Percentiles rank a stretch among this genome's conserved stretches.
phyloP scores from a whole-genome alignment of 2,329 filamentous ascomycete species.

The Ophiocordyceps sinensis region DNA sequence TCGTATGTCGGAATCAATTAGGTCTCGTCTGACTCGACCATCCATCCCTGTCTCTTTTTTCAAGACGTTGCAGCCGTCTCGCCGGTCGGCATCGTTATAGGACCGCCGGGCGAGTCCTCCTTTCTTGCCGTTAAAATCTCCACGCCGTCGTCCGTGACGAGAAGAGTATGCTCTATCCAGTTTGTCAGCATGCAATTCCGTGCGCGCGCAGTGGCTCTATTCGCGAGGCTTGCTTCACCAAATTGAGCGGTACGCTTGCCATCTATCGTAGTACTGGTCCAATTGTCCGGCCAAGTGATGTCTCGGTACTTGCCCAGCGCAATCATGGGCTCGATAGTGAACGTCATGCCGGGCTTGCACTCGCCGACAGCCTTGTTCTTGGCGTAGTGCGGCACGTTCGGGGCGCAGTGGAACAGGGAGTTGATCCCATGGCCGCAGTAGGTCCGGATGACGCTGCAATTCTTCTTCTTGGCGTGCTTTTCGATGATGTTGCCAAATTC shows the following conservation, averaged over 20 bases:
- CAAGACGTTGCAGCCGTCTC: background rate
- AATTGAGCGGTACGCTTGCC: slow-evolving; percentile 88
- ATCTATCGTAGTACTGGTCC: slow-evolving; percentile 89
- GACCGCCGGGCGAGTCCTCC: slow-evolving; percentile 60
- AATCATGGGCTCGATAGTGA: slow-evolving; percentile 99
- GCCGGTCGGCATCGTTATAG: slow-evolving; percentile 11
- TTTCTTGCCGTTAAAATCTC: slow-evolving; percentile 66
- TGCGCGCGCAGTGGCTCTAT: too few species aligned
- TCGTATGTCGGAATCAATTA: too few species aligned
- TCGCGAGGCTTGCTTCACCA: slow-evolving; percentile 33
- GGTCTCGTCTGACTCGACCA: background rate
- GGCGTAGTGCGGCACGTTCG: slow-evolving; percentile 91
- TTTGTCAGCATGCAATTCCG: slow-evolving; percentile 7
- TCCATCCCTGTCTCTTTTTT: background rate
- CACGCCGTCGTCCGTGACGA: slow-evolving; percentile 71
- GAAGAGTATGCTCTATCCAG: slow-evolving; percentile 56
- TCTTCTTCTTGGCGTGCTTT: slow-evolving; percentile 73
- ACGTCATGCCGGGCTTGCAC: slow-evolving; percentile 94
- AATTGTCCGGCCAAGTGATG: slow-evolving; percentile 96
- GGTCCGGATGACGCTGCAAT: slow-evolving; percentile 84
- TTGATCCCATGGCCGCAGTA: slow-evolving; percentile 97
- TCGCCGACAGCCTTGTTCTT: slow-evolving; percentile 96
- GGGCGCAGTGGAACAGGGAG: slow-evolving; percentile 80
- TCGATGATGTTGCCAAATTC: slow-evolving; percentile 93
- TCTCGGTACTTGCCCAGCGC: slow-evolving; percentile 81